Conservation (phyloP, 2,329 filamentous ascomycete species). For the Talaromyces sp. region DNA sequence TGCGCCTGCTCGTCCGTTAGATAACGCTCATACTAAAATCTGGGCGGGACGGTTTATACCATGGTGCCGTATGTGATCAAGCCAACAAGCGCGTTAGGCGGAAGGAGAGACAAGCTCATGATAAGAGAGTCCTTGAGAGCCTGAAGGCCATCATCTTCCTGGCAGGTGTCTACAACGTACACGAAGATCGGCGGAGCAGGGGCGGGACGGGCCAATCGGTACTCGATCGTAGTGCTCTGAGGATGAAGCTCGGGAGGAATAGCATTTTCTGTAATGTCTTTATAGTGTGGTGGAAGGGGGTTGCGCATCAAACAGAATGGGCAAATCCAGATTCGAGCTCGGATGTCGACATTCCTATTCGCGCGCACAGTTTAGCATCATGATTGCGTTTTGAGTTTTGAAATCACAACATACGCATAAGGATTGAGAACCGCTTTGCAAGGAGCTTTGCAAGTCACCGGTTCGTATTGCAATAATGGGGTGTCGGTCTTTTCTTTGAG, state of each 20-base stretch:
- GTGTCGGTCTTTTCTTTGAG: slow-evolving; percentile 89
- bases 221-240: slow-evolving; percentile 64
- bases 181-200: slow-evolving; percentile 65
- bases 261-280: slow-evolving; percentile 64
- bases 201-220: slow-evolving; percentile 60
- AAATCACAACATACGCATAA: slow-evolving; percentile 67
- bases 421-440: slow-evolving; percentile 96
- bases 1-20: slow-evolving; percentile 59
- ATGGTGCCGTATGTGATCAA: slow-evolving; percentile 78
- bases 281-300: slow-evolving; percentile 63
- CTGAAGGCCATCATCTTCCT: slow-evolving; percentile 66
- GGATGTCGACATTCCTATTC: slow-evolving; percentile 60
- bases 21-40: not conserved
- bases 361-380: slow-evolving; percentile 25
- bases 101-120: slow-evolving; percentile 63
- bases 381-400: slow-evolving; percentile 11
- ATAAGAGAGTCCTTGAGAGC: slow-evolving; percentile 65
- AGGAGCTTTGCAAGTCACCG: slow-evolving; percentile 92
- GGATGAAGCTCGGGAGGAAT: slow-evolving; percentile 66
- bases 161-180: slow-evolving; percentile 67
- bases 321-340: slow-evolving; percentile 66
- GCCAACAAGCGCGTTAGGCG: slow-evolving; percentile 62
- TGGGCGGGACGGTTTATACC: slow-evolving; percentile 50
- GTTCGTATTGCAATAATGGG: slow-evolving; percentile 89
- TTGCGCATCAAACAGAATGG: slow-evolving; percentile 67